Evolutionary conservation across 305 asterid genomes (phyloP).

Genomic region (Fraxinus albicans): DNA sequence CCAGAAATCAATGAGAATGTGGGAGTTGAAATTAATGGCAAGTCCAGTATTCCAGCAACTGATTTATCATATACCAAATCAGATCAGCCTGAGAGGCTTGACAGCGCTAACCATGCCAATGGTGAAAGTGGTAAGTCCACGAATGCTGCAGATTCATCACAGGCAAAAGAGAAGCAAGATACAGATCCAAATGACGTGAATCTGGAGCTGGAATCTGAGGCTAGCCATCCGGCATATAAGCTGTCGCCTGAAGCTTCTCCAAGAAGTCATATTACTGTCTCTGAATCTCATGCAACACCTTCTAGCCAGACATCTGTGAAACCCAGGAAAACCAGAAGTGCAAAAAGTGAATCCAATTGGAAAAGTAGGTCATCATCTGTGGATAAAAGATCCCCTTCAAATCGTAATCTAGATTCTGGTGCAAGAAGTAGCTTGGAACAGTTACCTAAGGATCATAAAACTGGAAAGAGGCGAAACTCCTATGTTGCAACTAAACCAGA

Average conservation of each 20-base stretch:
- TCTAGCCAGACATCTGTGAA: conserved; percentile 61
- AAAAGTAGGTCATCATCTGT: conserved; percentile 41
- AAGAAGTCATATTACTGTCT: conserved; percentile 54
- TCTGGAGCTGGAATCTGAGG: conserved; percentile 44
- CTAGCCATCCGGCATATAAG: conserved; percentile 33
- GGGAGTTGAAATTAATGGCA: conserved; percentile 43
- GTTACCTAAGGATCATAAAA: conserved; percentile 51
- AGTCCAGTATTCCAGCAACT: conserved; percentile 33
- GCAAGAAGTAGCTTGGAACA: conserved; percentile 59
- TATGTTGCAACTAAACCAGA: conserved; percentile 61
- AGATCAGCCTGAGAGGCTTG: conserved; percentile 34
- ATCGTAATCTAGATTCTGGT: conserved; percentile 47
- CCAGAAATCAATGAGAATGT: conserved; percentile 29
- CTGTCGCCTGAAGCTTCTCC: conserved; percentile 79
- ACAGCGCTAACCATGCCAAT: conserved; percentile 23
- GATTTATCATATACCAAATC: conserved; percentile 34
- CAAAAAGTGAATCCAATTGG: conserved; percentile 45
- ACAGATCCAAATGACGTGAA: conserved; percentile 33
- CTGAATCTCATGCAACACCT: conserved; percentile 83
- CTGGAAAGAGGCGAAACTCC: conserved; percentile 69
- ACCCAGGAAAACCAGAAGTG: conserved; percentile 55
- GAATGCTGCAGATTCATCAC: conserved; percentile 33
- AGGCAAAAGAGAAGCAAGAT: conserved; percentile 42
- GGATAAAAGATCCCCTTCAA: conserved; percentile 50
- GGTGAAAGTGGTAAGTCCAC: conserved; percentile 33